phyloP scores from a whole-genome alignment of 768 basidiomycete genomes.

The Calocybe gangraenosa region DNA sequence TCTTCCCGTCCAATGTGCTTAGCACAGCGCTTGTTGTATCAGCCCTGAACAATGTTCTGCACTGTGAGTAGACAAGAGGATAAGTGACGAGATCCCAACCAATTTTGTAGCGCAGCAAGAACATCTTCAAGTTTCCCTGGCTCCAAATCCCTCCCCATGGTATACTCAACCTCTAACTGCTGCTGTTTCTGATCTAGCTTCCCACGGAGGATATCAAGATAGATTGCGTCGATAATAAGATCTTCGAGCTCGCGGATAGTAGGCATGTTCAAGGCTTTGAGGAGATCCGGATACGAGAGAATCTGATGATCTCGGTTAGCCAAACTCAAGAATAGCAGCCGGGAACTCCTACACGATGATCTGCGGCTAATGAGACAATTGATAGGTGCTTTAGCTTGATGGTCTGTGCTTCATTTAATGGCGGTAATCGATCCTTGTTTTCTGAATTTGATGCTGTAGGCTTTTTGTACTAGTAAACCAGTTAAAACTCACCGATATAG shows the following conservation, averaged over 20 bases:
- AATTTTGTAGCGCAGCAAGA: conserved; percentile 58
- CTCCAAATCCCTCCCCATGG: conserved; percentile 89
- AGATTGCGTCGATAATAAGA: conserved; percentile 95
- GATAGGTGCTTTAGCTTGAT: conserved; percentile 92
- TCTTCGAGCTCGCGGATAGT: conserved; percentile 90
- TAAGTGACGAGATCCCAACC: conserved; percentile 38
- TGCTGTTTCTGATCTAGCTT: conserved; percentile 92
- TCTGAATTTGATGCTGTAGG: conserved; percentile 24
- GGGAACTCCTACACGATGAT: conserved; percentile 59
- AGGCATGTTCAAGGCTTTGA: conserved; percentile 66
- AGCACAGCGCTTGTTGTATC: conserved; percentile 69
- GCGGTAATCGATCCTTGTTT: conserved; percentile 63
- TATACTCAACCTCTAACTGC: conserved; percentile 89
- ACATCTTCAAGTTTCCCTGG: conserved; percentile 62
- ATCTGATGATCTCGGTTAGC: conserved; percentile 42
- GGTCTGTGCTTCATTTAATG: conserved; percentile 67
- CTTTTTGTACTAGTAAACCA: neutral
- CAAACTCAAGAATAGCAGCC: neutral
- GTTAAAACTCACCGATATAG: conserved; percentile 58
- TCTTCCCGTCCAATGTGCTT: conserved; percentile 66
- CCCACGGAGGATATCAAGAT: conserved; percentile 83
- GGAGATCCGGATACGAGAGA: conserved; percentile 74
- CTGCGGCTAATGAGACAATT: conserved; percentile 76
- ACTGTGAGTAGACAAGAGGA: neutral
- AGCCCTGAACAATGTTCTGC: conserved; percentile 45